phyloP scores from a whole-genome alignment of 2,329 filamentous ascomycete genomes.

The Fusarium penzigii region DNA sequence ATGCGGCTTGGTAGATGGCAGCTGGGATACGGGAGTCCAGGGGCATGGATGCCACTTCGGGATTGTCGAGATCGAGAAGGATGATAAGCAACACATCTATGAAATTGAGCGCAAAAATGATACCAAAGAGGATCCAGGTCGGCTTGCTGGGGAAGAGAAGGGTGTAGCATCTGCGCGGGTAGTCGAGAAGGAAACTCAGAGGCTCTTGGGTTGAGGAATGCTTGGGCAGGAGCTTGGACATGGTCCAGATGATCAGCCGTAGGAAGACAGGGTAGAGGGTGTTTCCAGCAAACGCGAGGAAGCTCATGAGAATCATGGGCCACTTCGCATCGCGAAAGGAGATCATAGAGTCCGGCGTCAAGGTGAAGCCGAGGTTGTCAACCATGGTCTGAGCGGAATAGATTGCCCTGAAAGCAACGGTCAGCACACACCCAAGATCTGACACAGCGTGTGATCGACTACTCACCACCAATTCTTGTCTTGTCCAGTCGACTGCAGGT shows the following conservation, averaged over 20 bases:
- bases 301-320: constrained; percentile 48
- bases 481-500: too few species aligned
- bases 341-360: constrained; percentile 57
- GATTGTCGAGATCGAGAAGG: constrained; percentile 53
- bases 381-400: constrained; percentile 54
- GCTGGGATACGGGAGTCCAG: constrained; percentile 51
- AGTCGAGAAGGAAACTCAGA: constrained; percentile 59
- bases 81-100: constrained; percentile 58
- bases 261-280: constrained; percentile 60
- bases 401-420: constrained; percentile 39
- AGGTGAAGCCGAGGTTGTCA: constrained; percentile 54
- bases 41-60: constrained; percentile 44
- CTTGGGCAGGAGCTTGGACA: constrained; percentile 47
- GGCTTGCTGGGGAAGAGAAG: constrained; percentile 61
- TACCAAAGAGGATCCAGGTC: constrained; percentile 57
- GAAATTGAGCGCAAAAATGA: constrained; percentile 53
- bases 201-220: constrained; percentile 43
- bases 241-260: constrained; percentile 58
- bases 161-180: constrained; percentile 64
- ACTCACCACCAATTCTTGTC: constrained; percentile 51
- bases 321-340: constrained; percentile 45
- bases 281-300: constrained; percentile 53
- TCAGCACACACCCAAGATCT: too few species aligned
- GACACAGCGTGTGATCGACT: fast-evolving
- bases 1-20: constrained; percentile 59